These are phyloP conservation scores for Aureobasidium sp. DNA, from an alignment of 2,329 filamentous ascomycete genomes.

Conservation along the genomic window DNA sequence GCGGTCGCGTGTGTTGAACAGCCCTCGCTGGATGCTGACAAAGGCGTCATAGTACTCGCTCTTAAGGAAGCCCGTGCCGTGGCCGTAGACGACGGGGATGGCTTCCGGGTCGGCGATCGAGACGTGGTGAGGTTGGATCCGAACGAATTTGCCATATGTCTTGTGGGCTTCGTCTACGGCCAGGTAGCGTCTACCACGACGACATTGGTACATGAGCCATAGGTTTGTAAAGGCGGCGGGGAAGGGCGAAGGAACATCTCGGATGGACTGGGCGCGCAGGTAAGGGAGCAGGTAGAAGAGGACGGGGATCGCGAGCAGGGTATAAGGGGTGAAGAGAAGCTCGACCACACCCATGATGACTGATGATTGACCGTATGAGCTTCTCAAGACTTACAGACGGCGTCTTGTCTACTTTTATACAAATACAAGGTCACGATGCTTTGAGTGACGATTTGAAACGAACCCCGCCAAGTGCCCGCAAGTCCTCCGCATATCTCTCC, in stretches of 20 bases:
- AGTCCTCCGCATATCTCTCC: no score
- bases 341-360: conserved; percentile 30
- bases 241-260: conserved; percentile 55
- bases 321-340: conserved; percentile 39
- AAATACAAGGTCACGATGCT: background rate
- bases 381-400: background rate
- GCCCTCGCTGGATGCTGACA: conserved; percentile 73
- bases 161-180: conserved; percentile 67
- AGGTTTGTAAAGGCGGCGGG: conserved; percentile 65
- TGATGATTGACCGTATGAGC: background rate
- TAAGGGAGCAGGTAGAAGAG: conserved; percentile 55
- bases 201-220: conserved; percentile 63
- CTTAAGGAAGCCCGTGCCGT: conserved; percentile 46
- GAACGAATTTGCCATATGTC: conserved; percentile 69
- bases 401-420: background rate
- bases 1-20: conserved; percentile 85
- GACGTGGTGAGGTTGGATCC: conserved; percentile 78
- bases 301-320: conserved; percentile 43
- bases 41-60: conserved; percentile 86
- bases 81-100: conserved; percentile 68
- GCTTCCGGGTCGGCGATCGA: conserved; percentile 74
- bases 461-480: no score
- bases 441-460: no score
- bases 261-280: conserved; percentile 50
- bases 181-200: conserved; percentile 53